Conservation (phyloP, 1,139 yeast species). For the Pneumocystis sp. region DNA sequence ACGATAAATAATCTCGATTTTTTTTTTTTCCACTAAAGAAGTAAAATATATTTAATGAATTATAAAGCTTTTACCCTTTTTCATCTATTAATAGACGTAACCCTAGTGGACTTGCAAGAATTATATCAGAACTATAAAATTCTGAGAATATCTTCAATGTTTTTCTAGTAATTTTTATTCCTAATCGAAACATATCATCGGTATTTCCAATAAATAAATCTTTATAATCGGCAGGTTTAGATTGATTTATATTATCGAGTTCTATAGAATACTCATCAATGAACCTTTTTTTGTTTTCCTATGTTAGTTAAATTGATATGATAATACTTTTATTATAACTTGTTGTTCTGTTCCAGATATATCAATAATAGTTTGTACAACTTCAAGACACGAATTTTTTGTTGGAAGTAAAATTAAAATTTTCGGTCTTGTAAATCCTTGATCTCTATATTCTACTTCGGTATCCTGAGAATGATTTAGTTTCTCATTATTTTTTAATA, state of each 20-base stretch:
- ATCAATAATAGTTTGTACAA: constrained; percentile 47
- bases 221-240: constrained; percentile 72
- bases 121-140: constrained; percentile 71
- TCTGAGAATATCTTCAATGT: constrained; percentile 71
- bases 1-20: constrained; percentile 60
- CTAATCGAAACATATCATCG: constrained; percentile 80
- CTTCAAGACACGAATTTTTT: constrained; percentile 57
- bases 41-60: neutral
- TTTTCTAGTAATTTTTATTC: constrained; percentile 78
- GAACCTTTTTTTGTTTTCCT: constrained; percentile 69
- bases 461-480: constrained; percentile 27
- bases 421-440: constrained; percentile 90
- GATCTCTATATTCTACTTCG: constrained; percentile 58
- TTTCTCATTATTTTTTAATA: constrained; percentile 58
- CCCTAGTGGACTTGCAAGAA: constrained; percentile 87
- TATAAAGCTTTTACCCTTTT: constrained; percentile 14
- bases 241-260: constrained; percentile 20
- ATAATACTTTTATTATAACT: neutral
- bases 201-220: constrained; percentile 75
- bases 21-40: constrained; percentile 19
- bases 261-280: constrained; percentile 49
- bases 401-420: constrained; percentile 74
- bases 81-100: constrained; percentile 62
- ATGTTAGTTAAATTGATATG: constrained; percentile 16
- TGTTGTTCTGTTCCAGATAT: constrained; percentile 52